Conservation (phyloP, 1,139 yeast species). For the Kurtzmaniella quercitrusa region DNA sequence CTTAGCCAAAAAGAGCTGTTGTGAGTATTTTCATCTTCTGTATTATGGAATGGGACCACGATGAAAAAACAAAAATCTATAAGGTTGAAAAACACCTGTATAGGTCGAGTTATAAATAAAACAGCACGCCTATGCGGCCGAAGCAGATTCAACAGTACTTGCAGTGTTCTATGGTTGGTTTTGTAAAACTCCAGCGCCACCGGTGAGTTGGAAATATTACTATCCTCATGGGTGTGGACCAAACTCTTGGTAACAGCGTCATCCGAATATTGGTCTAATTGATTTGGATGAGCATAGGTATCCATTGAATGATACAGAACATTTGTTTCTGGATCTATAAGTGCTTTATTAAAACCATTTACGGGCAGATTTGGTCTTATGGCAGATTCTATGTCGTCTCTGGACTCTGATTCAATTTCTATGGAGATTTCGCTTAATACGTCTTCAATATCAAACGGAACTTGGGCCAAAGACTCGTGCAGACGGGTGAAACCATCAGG, state of each 20-base stretch:
- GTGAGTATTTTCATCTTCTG: not conserved
- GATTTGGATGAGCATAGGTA: not conserved
- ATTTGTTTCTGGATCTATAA: not conserved
- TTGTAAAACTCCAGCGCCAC: not conserved
- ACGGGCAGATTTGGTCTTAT: not conserved
- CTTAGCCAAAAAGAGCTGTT: not conserved
- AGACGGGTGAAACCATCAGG: slow-evolving; percentile 8
- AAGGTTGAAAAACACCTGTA: slow-evolving; percentile 5
- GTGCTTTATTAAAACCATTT: not conserved
- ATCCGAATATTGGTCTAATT: not conserved
- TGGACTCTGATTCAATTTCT: not conserved
- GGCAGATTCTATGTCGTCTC: not conserved
- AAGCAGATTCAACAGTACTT: not conserved
- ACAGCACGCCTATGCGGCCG: not conserved
- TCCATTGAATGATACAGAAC: not conserved
- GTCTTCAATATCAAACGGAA: slow-evolving; percentile 24
- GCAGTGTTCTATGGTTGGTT: not conserved
- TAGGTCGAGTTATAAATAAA: slow-evolving; percentile 4
- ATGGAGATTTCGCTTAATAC: slow-evolving; percentile 16
- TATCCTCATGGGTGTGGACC: not conserved
- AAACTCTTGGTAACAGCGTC: not conserved
- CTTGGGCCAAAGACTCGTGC: slow-evolving; percentile 9
- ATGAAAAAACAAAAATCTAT: slow-evolving; percentile 5
- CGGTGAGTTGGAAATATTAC: not conserved
- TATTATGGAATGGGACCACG: slow-evolving; percentile 3